Evolutionary conservation across 176 grass and related monocot genomes (phyloP).

Genomic region (Bothriochloa decipiens): DNA sequence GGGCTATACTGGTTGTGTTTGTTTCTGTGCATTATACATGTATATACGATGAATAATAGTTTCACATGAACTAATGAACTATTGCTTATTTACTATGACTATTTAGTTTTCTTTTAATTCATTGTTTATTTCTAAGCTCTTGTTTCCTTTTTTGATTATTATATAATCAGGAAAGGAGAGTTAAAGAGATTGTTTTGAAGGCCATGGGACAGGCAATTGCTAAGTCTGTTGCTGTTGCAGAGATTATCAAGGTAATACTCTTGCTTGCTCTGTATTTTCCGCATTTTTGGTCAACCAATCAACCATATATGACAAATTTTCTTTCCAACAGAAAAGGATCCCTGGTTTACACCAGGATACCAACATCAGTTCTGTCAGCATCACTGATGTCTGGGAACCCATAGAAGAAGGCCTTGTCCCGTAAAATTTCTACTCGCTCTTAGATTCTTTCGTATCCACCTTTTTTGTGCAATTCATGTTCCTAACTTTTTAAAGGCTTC

Average conservation of each 20-base stretch:
- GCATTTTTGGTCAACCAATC: slow-evolving; percentile 19
- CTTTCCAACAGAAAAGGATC: slow-evolving; percentile 68
- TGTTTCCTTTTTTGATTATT: slow-evolving; percentile 5
- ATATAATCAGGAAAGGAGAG: slow-evolving; percentile 60
- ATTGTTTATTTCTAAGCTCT: background rate
- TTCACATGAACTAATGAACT: background rate
- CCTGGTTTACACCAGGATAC: slow-evolving; percentile 86
- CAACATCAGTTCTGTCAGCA: slow-evolving; percentile 84
- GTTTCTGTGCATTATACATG: background rate
- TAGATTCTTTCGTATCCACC: slow-evolving; percentile 11
- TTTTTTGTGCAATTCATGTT: background rate
- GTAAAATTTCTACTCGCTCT: slow-evolving; percentile 47
- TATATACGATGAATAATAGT: background rate
- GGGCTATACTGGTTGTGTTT: background rate
- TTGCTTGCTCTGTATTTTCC: slow-evolving; percentile 18
- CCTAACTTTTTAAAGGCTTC: slow-evolving; percentile 23
- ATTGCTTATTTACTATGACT: background rate
- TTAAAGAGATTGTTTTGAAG: slow-evolving; percentile 92
- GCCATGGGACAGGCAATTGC: slow-evolving; percentile 99
- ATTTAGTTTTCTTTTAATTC: background rate
- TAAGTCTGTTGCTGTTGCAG: slow-evolving; percentile 85
- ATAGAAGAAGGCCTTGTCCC: slow-evolving; percentile 98
- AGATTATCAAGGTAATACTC: slow-evolving; percentile 85
- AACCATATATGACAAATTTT: slow-evolving; percentile 32
- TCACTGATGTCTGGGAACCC: slow-evolving; percentile 96